Conservation (phyloP, 257 asterid species). For the Henckelia pumila region DNA sequence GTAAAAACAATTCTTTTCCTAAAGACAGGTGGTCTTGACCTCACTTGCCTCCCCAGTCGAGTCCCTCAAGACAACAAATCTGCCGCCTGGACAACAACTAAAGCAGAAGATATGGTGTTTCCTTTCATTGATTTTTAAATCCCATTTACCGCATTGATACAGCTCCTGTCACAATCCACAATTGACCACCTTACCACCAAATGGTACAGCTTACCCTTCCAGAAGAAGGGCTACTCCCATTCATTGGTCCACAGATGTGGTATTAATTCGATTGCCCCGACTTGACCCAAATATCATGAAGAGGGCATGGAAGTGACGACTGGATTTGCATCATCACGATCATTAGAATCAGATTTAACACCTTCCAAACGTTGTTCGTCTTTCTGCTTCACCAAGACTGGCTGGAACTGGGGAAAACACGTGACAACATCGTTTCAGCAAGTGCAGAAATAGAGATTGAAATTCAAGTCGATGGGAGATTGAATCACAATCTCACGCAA, state of each 20-base stretch:
- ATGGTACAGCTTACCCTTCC: conserved; percentile 22
- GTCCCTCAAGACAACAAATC: background rate
- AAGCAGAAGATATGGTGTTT: background rate
- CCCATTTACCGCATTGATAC: conserved; percentile 16
- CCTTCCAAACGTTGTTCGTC: conserved; percentile 38
- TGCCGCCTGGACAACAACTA: background rate
- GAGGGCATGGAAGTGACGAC: conserved; percentile 32
- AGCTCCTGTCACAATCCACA: conserved; percentile 15
- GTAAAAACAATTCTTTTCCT: too few species aligned
- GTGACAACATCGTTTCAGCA: conserved; percentile 1
- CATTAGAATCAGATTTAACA: conserved; percentile 37
- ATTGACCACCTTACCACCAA: conserved; percentile 17
- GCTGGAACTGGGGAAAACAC: conserved; percentile 63
- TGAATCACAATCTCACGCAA: background rate
- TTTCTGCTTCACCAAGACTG: conserved; percentile 77
- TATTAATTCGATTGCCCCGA: conserved; percentile 35
- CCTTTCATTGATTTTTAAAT: background rate
- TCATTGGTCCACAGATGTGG: conserved; percentile 14
- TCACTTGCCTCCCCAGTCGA: background rate
- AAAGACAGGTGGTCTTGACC: background rate
- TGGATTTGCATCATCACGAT: conserved; percentile 23
- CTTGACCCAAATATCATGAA: conserved; percentile 39
- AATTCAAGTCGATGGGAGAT: background rate
- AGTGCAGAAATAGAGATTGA: background rate
- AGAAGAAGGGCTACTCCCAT: conserved; percentile 5